These are phyloP conservation scores for Quercus glauca DNA, from an alignment of 306 rosid genomes.

Conservation along the genomic window DNA sequence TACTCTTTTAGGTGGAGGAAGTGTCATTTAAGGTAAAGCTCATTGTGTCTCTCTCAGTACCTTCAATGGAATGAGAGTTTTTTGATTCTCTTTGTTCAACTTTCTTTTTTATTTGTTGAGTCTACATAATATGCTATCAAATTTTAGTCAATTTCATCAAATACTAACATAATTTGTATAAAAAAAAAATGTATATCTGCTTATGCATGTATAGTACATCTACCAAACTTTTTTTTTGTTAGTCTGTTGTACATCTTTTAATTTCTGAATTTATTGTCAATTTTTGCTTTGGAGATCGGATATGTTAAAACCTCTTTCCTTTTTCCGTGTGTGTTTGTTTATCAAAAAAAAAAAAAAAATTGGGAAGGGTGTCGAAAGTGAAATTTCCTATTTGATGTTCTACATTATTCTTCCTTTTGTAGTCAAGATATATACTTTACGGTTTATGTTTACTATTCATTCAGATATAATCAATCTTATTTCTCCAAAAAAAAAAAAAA, in stretches of 20 bases:
- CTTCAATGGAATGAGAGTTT: neutral
- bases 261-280: neutral
- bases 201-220: neutral
- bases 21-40: no score
- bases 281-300: neutral
- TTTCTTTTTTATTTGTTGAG: neutral
- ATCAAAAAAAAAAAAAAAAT: neutral
- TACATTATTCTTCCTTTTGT: neutral
- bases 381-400: neutral
- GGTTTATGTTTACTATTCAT: neutral
- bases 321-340: neutral
- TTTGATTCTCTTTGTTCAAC: neutral
- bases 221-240: neutral
- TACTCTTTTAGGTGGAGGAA: no score
- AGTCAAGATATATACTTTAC: neutral
- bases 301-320: neutral
- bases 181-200: no score
- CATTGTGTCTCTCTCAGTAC: neutral
- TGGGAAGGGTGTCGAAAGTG: neutral
- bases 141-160: neutral
- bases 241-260: neutral
- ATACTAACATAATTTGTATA: neutral
- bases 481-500: no score
- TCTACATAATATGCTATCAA: neutral
- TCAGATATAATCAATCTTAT: no score